Conservation (phyloP, 164 flowering plant species). For the Nymphaea colorata region DNA sequence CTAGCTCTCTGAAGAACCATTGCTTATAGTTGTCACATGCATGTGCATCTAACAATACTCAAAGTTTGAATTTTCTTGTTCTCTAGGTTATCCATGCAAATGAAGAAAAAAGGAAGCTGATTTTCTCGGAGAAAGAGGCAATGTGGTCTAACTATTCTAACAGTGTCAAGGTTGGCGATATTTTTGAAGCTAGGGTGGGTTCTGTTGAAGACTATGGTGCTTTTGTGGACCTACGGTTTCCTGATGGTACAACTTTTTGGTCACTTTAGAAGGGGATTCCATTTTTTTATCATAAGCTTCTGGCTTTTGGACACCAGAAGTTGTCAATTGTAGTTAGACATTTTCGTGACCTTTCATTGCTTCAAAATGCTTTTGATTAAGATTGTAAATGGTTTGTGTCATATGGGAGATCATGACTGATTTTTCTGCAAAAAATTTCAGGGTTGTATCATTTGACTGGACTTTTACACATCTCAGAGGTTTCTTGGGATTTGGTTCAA, state of each 20-base stretch:
- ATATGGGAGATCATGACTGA: background rate
- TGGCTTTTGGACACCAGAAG: background rate
- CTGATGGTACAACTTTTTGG: slow-evolving; percentile 47
- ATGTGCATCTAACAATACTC: too few relatives aligned
- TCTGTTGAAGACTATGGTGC: slow-evolving; percentile 86
- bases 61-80: background rate
- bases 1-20: too few relatives aligned
- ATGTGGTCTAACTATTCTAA: slow-evolving; percentile 45
- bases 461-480: slow-evolving; percentile 84
- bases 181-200: slow-evolving; percentile 63
- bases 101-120: slow-evolving; percentile 47
- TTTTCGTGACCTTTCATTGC: background rate
- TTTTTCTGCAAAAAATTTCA: slow-evolving; percentile 17
- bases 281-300: background rate
- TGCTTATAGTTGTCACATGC: too few relatives aligned
- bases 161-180: slow-evolving; percentile 49
- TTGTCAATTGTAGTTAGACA: slow-evolving; percentile 2
- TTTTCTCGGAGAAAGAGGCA: slow-evolving; percentile 88
- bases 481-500: slow-evolving; percentile 93
- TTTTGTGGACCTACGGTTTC: slow-evolving; percentile 69
- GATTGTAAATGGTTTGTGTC: background rate
- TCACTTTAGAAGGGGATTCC: background rate
- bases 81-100: slow-evolving; percentile 54
- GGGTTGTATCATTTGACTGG: slow-evolving; percentile 83
- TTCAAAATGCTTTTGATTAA: background rate